Evolutionary conservation across 2,329 filamentous ascomycete genomes (phyloP), one percentile per base, ranked within the genome.

Genomic region (Ophiostoma triangulosporum): DNA sequence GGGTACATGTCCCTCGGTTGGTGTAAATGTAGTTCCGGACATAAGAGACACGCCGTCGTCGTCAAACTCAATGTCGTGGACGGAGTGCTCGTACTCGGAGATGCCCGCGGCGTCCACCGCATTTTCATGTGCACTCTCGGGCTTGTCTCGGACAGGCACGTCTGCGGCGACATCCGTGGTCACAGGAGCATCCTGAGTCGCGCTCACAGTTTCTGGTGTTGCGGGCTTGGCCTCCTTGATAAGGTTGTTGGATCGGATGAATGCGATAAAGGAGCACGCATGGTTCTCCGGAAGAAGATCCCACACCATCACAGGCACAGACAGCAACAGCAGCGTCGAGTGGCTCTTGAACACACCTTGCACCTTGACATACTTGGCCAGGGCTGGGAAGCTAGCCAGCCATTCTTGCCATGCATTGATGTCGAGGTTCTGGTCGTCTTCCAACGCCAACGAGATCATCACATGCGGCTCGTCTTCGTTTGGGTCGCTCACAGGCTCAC

Each of bases 311-410:
- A 81, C 73, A 0, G 78, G 78, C 61, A 81, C 68, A 0, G 78
- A 81, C 3, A 81, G 64, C 6, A 81, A 63, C 6, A 81, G 68
- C 40, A 81, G 64, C 0, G 75, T 81, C 0, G 78, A 81, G 59
- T 80, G 76, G 50, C 77, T 81, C 60, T 78, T 78, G 63, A 80
- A 81, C 1, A 80, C 71, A 8, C 76, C 77, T 59, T 81, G 77
- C 6, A 81, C 72, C 60, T 78, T 78, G 63, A 79, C 76, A 57
- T 79, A 76, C 58, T 76, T 80, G 40, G 77, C 77, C 53, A 81
- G 66, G 2, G 75, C 73, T 0, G 78, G 77, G 56, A 80, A 78
- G 17, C 68, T 70, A 27, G 68, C 64, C 3, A 81, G 68, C 77
- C 77, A 81, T 53, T 73, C 70, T 60, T 80, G 72, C 76, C 77